These are phyloP conservation scores for Cotoneaster glaucophyllus DNA, from an alignment of 306 rosid species.

Conservation along the genomic window DNA sequence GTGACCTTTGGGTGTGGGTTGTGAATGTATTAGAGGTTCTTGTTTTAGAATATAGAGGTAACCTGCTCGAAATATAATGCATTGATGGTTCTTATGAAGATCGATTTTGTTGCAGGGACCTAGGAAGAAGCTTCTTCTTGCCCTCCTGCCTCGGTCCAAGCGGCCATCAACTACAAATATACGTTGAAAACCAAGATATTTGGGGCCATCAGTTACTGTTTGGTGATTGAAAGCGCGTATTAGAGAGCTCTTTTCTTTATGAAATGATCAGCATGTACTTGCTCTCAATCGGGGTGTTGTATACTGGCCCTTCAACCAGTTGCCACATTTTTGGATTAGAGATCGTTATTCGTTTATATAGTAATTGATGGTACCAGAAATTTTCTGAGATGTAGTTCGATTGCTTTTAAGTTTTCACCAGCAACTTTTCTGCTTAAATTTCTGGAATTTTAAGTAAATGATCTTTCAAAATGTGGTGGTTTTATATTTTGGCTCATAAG, in stretches of 20 bases:
- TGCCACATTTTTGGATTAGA: constrained; percentile 23
- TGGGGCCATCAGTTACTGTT: constrained; percentile 11
- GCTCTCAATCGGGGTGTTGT: constrained; percentile 22
- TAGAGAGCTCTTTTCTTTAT: background rate
- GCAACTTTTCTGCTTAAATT: no score
- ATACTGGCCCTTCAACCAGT: constrained; percentile 15
- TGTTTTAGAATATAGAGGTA: background rate
- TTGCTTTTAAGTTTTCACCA: no score
- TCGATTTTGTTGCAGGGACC: constrained; percentile 72
- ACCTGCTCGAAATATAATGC: background rate
- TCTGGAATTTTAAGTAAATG: no score
- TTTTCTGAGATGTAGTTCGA: constrained; percentile 24
- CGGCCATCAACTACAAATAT: constrained; percentile 35
- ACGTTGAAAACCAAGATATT: constrained; percentile 21
- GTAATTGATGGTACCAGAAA: constrained; percentile 16
- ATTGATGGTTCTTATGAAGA: constrained; percentile 21
- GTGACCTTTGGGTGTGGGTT: background rate
- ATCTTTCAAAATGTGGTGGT: no score
- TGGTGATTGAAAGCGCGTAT: constrained; percentile 10
- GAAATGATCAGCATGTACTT: constrained; percentile 20
- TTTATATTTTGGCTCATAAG: background rate
- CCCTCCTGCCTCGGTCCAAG: constrained; percentile 57
- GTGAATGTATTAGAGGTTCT: background rate
- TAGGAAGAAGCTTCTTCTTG: constrained; percentile 82
- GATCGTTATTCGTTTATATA: constrained; percentile 7